Evolutionary conservation across 2,329 filamentous ascomycete species (phyloP), one percentile per base, ranked within the genome.

Genomic region (Aureobasidium melanogenum): DNA sequence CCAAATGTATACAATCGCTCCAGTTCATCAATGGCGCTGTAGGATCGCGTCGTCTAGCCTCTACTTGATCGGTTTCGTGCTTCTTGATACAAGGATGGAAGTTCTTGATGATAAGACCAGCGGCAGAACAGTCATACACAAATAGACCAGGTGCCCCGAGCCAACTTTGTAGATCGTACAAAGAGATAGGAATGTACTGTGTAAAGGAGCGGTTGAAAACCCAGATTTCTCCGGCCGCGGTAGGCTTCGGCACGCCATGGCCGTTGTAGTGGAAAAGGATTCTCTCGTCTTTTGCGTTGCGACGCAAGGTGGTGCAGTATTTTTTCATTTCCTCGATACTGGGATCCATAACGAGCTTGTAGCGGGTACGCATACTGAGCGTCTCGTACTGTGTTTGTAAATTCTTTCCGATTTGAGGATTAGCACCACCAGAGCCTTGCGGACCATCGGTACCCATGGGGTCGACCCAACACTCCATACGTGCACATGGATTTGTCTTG

Each of bases 151-250:
- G 94, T 0, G 92, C 93, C 64, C 93, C 91, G 8, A 99, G 84
- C 94, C 94, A 99, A 62, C 89, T 88, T 74, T 97, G 93, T 47
- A 99, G 77, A 71, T 99, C 94, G 69, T 96, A 97, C 9, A 99
- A 79, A 0, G 93, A 96, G 46, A 99, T 89, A 0, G 94, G 94
- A 44, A 99, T 99, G 72, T 99, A 99, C 75, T 99, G 94, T 0
- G 94, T 99, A 72, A 97, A 99, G 67, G 91, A 97, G 68, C 94
- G 93, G 75, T 99, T 99, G 74, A 99, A 99, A 5, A 97, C 95
- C 94, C 94, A 99, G 22, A 99, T 96, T 74, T 99, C 94, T 15
- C 94, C 94, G 5, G 93, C 97, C 3, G 89, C 86, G 0, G 94
- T 99, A 3, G 94, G 94, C 70, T 97, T 91, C 1, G 94, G 94